Conservation (phyloP, 768 basidiomycete genomes). For the Candolleomyces efflorescens region DNA sequence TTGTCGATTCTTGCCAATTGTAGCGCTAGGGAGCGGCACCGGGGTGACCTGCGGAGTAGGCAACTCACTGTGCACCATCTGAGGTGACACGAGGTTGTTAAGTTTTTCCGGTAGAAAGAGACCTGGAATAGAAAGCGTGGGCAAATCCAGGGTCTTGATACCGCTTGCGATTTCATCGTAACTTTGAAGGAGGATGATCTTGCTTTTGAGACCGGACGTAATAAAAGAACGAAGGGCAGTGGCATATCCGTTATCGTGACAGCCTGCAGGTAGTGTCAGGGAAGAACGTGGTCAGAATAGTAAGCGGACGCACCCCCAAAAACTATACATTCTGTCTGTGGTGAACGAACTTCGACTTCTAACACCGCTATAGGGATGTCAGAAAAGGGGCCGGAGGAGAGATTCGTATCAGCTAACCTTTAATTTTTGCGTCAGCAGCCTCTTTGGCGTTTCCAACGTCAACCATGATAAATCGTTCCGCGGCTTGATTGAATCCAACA, state of each 20-base stretch:
- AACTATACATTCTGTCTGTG: conserved; percentile 61
- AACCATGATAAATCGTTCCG: conserved; percentile 60
- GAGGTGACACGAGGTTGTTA: neutral
- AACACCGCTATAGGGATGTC: conserved; percentile 37
- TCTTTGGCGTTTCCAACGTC: conserved; percentile 72
- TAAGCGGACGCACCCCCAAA: conserved; percentile 47
- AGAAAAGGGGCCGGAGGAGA: neutral
- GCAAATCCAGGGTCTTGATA: conserved; percentile 53
- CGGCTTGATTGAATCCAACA: conserved; percentile 65
- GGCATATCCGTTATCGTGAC: conserved; percentile 71
- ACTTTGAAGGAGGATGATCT: conserved; percentile 60
- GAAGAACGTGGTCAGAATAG: neutral
- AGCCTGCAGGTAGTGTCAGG: conserved; percentile 35
- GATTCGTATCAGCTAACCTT: conserved; percentile 39
- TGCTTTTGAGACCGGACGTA: conserved; percentile 59
- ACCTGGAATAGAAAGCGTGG: conserved; percentile 48
- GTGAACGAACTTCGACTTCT: conserved; percentile 55
- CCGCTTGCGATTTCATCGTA: conserved; percentile 58
- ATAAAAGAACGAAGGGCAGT: conserved; percentile 57
- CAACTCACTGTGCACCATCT: too few species aligned
- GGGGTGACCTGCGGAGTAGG: too few species aligned
- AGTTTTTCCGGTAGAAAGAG: conserved; percentile 60
- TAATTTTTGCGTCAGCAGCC: conserved; percentile 72
- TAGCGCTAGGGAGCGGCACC: too few species aligned
- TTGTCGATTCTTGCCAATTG: too few species aligned